Conservation (phyloP, 805 yeast genomes). For the Ogataea neopini region DNA sequence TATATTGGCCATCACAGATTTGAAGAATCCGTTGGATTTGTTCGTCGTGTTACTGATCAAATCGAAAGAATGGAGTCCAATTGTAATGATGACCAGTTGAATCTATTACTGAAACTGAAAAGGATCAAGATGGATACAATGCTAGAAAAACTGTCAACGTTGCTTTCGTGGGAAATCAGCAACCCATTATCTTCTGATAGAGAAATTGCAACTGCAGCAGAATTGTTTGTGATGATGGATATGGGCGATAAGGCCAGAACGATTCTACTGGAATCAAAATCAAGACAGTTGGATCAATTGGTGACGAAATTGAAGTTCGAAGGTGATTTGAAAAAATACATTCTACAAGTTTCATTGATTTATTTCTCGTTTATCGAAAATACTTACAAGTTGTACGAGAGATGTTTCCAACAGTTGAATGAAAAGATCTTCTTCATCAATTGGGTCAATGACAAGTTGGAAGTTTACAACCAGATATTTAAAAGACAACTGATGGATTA, state of each 20-base stretch:
- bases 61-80: slow-evolving; percentile 19
- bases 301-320: slow-evolving; percentile 52
- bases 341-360: slow-evolving; percentile 62
- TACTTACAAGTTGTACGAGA: slow-evolving; percentile 55
- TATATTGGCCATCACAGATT: slow-evolving; percentile 49
- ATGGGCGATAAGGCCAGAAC: slow-evolving; percentile 50
- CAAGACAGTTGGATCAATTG: slow-evolving; percentile 47
- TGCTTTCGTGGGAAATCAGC: slow-evolving; percentile 26
- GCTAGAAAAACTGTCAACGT: slow-evolving; percentile 21
- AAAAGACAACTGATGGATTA: slow-evolving; percentile 70
- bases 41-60: slow-evolving; percentile 26
- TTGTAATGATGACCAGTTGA: slow-evolving; percentile 22
- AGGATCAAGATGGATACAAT: slow-evolving; percentile 29
- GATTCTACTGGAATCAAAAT: slow-evolving; percentile 48
- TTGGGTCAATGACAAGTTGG: slow-evolving; percentile 72
- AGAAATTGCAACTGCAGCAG: slow-evolving; percentile 24
- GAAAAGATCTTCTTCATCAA: slow-evolving; percentile 50
- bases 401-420: slow-evolving; percentile 42
- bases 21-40: slow-evolving; percentile 41
- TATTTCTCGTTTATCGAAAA: slow-evolving; percentile 60
- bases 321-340: slow-evolving; percentile 54
- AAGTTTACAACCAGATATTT: slow-evolving; percentile 57
- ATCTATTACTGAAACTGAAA: slow-evolving; percentile 14
- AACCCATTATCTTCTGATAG: slow-evolving; percentile 20
- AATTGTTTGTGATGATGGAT: slow-evolving; percentile 40